Evolutionary conservation across 1,284 basidiomycete genomes (phyloP), one percentile per base, ranked within the genome.

Genomic region (Pterula multifida): DNA sequence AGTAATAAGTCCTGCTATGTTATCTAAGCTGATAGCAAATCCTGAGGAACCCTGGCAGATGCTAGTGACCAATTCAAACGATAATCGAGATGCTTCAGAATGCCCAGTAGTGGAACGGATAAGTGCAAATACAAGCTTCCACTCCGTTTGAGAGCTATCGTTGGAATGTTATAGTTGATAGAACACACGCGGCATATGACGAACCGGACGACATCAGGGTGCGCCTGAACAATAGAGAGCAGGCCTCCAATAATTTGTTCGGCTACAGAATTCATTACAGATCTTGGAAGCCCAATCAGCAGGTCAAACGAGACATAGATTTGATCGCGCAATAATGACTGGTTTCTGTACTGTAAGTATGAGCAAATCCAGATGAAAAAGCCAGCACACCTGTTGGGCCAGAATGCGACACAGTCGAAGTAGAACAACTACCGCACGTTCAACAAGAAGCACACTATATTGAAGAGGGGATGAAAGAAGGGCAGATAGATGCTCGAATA

Each of bases 341-440:
- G 49, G 44, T 51, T 26, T 26, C 54, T 25, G n/a, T n/a, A 15
- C 46, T 45, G 54, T 58, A 57, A 58, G 55, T 48, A 47, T 26
- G 23, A n/a, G n/a, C 24, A 48, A 22, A 51, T 39, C 19, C 13
- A 9, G 19, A 6, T 19, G 15, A 50, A 11, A 49, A 47, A 24
- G 45, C 17, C 22, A 35, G 62, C 75, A 58, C 57, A 87, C 90
- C 66, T 81, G 79, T 49, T 81, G 78, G 3, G 88, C 85, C 3
- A 94, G 72, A 46, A 92, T 80, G 51, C 83, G 68, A 57, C 88
- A 90, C 23, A 96, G 68, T 26, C 87, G 77, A 49, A 96, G 67
- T 21, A 97, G 70, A 22, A 85, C 86, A n/a, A 94, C 91, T 1
- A 97, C 88, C 1, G 94, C 93, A n/a, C 96, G 79, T 63, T 98